Evolutionary conservation across 805 yeast species (phyloP).

Genomic region (Ogataea degrootiae): DNA sequence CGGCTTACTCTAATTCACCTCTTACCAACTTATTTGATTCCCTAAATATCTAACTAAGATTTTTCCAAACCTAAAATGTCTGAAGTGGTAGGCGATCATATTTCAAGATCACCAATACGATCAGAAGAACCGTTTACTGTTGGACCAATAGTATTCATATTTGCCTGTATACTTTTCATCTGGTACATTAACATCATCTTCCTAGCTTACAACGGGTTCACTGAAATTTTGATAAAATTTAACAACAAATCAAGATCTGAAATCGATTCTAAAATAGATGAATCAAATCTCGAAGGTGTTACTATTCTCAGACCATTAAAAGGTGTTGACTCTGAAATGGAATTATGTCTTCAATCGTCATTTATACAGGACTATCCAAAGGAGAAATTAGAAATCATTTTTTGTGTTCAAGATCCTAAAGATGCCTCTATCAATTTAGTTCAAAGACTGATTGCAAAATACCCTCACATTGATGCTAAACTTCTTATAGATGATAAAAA

Average conservation of each 20-base stretch:
- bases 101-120: background rate
- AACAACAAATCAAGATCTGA: slow-evolving; percentile 11
- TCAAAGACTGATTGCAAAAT: slow-evolving; percentile 40
- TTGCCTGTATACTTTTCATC: slow-evolving; percentile 16
- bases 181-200: slow-evolving; percentile 28
- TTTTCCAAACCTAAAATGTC: too few relatives aligned
- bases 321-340: slow-evolving; percentile 76
- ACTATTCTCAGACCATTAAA: slow-evolving; percentile 78
- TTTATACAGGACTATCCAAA: slow-evolving; percentile 64
- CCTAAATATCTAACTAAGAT: too few relatives aligned
- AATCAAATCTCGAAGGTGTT: slow-evolving; percentile 54
- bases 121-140: background rate
- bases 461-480: slow-evolving; percentile 54
- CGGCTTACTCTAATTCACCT: too few relatives aligned
- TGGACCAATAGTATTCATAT: background rate
- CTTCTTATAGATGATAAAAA: slow-evolving; percentile 46
- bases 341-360: slow-evolving; percentile 60
- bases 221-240: slow-evolving; percentile 23
- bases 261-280: slow-evolving; percentile 15
- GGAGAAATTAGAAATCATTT: slow-evolving; percentile 58
- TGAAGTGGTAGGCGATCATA: too few relatives aligned
- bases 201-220: slow-evolving; percentile 21
- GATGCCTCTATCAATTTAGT: slow-evolving; percentile 68
- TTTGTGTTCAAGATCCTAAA: slow-evolving; percentile 60
- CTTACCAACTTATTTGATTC: too few relatives aligned